Conservation (phyloP, 192 early-diverging fungal genomes). For the Martensiomyces pterosporus region DNA sequence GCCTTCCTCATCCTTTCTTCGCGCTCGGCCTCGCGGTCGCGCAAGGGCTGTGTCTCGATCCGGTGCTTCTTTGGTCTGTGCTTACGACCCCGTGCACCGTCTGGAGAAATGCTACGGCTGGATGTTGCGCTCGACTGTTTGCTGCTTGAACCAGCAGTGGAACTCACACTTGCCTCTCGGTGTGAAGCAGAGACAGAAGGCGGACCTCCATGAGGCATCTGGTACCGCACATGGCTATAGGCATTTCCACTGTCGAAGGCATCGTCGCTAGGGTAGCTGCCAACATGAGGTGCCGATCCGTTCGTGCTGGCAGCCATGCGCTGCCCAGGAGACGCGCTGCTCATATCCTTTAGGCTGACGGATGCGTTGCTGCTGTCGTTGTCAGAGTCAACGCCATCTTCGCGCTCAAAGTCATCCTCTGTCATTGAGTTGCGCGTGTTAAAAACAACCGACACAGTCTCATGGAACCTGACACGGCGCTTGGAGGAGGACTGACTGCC, state of each 20-base stretch:
- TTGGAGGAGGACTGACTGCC: constrained; percentile 46
- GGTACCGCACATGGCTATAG: constrained; percentile 18
- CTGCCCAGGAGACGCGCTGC: not conserved
- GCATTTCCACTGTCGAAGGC: constrained; percentile 34
- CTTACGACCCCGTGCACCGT: constrained; percentile 16
- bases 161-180: no score
- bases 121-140: constrained; percentile 23
- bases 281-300: not conserved
- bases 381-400: constrained; percentile 24
- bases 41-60: constrained; percentile 44
- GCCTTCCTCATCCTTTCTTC: constrained; percentile 16
- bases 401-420: constrained; percentile 13
- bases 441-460: constrained; percentile 46
- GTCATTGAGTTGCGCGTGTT: constrained; percentile 22
- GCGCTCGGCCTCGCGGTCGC: constrained; percentile 49
- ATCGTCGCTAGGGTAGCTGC: constrained; percentile 14
- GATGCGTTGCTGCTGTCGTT: constrained; percentile 45
- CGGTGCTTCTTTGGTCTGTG: constrained; percentile 28
- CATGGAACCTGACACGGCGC: constrained; percentile 45
- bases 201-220: constrained; percentile 10
- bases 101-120: constrained; percentile 30
- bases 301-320: not conserved
- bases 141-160: constrained; percentile 11
- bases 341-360: constrained; percentile 2
- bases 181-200: constrained; percentile 1